phyloP scores from a whole-genome alignment of 108 stramenopile species.

The Nitzschia sp. region DNA sequence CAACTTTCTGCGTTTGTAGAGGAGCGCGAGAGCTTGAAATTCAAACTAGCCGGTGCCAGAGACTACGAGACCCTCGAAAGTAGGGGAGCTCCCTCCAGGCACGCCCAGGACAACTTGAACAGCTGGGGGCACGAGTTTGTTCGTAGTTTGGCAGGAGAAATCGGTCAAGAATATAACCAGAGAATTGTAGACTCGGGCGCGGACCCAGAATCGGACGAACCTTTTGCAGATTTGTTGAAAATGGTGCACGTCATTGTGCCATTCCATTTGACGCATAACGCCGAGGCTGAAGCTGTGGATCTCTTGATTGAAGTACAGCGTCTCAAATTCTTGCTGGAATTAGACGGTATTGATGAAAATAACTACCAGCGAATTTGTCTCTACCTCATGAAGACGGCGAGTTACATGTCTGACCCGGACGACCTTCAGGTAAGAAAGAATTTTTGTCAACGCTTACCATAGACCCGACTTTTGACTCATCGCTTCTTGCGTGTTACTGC shows the following conservation, averaged over 20 bases:
- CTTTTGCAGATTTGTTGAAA: slow-evolving; percentile 74
- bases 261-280: slow-evolving; percentile 96
- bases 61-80: slow-evolving; percentile 66
- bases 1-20: slow-evolving; percentile 31
- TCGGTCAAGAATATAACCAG: slow-evolving; percentile 95
- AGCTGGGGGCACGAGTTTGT: slow-evolving; percentile 99
- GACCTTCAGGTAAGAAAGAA: slow-evolving; percentile 67
- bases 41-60: slow-evolving; percentile 87
- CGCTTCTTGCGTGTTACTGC: too few relatives aligned
- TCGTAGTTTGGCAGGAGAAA: slow-evolving; percentile 94
- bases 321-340: slow-evolving; percentile 75
- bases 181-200: slow-evolving; percentile 67
- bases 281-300: slow-evolving; percentile 99
- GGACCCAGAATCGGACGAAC: slow-evolving; percentile 74
- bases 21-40: slow-evolving; percentile 89
- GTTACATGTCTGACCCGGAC: slow-evolving; percentile 94
- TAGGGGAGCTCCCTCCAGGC: slow-evolving; percentile 46
- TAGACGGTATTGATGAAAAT: slow-evolving; percentile 88
- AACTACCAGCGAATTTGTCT: slow-evolving; percentile 95
- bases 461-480: too few relatives aligned
- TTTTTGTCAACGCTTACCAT: too few relatives aligned
- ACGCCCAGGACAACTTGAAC: slow-evolving; percentile 83
- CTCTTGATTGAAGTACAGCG: slow-evolving; percentile 95
- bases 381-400: slow-evolving; percentile 96
- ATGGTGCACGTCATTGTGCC: slow-evolving; percentile 98